phyloP scores from a whole-genome alignment of 164 flowering plant species.

The Amborella trichopoda region DNA sequence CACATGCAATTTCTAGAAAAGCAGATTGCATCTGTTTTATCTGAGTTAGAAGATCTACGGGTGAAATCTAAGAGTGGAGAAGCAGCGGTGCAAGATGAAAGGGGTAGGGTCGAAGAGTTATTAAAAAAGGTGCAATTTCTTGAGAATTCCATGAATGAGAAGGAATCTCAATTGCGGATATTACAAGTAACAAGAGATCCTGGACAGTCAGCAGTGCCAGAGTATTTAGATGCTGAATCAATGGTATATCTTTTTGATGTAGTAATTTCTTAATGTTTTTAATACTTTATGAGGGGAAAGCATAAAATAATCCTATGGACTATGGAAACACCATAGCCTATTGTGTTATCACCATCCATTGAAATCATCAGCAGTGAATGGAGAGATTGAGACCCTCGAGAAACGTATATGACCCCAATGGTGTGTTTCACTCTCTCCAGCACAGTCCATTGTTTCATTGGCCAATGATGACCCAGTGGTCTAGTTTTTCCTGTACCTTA shows the following conservation, averaged over 20 bases:
- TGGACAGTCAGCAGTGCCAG: slow-evolving; percentile 32
- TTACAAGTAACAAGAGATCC: slow-evolving; percentile 35
- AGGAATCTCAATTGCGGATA: slow-evolving; percentile 48
- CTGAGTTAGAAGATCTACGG: slow-evolving; percentile 53
- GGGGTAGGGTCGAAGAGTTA: slow-evolving; percentile 52
- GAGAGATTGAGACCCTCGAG: too few relatives aligned
- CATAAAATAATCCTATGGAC: not conserved
- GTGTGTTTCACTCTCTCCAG: too few relatives aligned
- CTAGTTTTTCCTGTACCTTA: too few relatives aligned
- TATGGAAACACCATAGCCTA: not conserved
- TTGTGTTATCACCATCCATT: not conserved
- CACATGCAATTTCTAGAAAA: slow-evolving; percentile 43
- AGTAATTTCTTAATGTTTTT: not conserved
- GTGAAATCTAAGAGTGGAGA: slow-evolving; percentile 43
- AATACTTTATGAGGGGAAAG: not conserved
- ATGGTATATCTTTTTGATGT: slow-evolving; percentile 47
- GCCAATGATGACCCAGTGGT: too few relatives aligned
- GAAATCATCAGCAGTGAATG: not conserved
- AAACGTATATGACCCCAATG: not conserved
- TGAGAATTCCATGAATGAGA: slow-evolving; percentile 53
- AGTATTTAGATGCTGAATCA: slow-evolving; percentile 69
- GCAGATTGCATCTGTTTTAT: slow-evolving; percentile 35
- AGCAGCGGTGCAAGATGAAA: slow-evolving; percentile 46
- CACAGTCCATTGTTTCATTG: too few relatives aligned
- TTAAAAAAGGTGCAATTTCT: slow-evolving; percentile 35